Conservation (phyloP, 2,329 filamentous ascomycete genomes). For the Sporothrix pallida region DNA sequence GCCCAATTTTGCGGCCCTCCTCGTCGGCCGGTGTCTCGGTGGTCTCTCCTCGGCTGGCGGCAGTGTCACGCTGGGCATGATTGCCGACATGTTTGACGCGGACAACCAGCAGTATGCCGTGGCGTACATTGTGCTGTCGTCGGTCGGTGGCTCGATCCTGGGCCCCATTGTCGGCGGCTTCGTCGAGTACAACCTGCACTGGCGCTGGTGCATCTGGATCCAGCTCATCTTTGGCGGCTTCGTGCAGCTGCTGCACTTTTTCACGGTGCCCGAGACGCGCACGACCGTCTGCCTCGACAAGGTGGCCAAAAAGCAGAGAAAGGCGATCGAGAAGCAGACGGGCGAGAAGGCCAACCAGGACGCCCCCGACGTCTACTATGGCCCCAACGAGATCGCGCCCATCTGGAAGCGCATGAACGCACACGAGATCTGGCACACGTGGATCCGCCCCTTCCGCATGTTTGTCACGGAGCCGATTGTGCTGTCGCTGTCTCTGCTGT, state of each 20-base stretch:
- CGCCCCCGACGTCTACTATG: conserved; percentile 59
- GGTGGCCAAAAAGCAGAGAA: conserved; percentile 76
- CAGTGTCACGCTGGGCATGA: conserved; percentile 76
- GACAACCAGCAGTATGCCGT: conserved; percentile 77
- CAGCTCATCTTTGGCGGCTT: conserved; percentile 78
- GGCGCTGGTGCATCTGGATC: conserved; percentile 78
- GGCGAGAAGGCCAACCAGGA: conserved; percentile 53
- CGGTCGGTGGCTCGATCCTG: conserved; percentile 76
- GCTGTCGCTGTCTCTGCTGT: conserved; percentile 70
- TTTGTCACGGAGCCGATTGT: conserved; percentile 78
- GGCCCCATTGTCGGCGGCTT: conserved; percentile 82
- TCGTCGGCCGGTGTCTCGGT: conserved; percentile 73
- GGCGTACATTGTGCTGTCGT: conserved; percentile 78
- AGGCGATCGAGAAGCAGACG: conserved; percentile 45
- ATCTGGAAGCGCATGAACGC: conserved; percentile 64
- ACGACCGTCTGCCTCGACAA: conserved; percentile 77
- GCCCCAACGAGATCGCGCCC: conserved; percentile 72
- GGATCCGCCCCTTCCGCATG: conserved; percentile 72
- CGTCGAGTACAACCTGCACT: conserved; percentile 68
- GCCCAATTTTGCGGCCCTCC: conserved; percentile 72
- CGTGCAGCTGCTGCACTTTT: conserved; percentile 69
- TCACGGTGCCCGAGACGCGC: conserved; percentile 78
- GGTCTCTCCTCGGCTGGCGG: conserved; percentile 74
- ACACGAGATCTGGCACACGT: conserved; percentile 62
- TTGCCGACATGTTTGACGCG: conserved; percentile 74